These are phyloP conservation scores for Debaryomyces sp. DNA, from an alignment of 1,139 yeast genomes.

Conservation along the genomic window DNA sequence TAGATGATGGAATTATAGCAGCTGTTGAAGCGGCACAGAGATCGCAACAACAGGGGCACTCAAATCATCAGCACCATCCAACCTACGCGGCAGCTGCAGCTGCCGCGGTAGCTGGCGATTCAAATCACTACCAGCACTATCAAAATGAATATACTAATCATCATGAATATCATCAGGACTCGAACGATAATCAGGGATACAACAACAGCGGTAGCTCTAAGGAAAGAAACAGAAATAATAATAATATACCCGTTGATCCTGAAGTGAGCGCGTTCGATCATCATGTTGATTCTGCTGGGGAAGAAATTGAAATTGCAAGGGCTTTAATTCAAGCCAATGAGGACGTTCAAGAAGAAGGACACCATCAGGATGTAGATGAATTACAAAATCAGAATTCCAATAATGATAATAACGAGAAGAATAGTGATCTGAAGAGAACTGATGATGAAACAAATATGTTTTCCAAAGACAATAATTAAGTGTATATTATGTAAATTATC, in stretches of 20 bases:
- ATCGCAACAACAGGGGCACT: slow-evolving; percentile 27
- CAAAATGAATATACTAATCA: slow-evolving; percentile 23
- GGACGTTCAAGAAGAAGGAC: slow-evolving; percentile 23
- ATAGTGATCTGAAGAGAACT: slow-evolving; percentile 10
- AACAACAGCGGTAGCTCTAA: slow-evolving; percentile 10
- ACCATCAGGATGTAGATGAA: slow-evolving; percentile 8
- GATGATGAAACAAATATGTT: slow-evolving; percentile 30
- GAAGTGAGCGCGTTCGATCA: slow-evolving; percentile 59
- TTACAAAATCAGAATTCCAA: not conserved
- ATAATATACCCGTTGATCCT: slow-evolving; percentile 57
- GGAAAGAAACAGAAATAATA: slow-evolving; percentile 18
- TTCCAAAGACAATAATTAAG: slow-evolving; percentile 22
- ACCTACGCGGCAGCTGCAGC: slow-evolving; percentile 50
- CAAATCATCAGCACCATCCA: slow-evolving; percentile 16
- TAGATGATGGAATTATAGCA: slow-evolving; percentile 61
- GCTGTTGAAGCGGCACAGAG: slow-evolving; percentile 68
- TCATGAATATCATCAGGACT: slow-evolving; percentile 21
- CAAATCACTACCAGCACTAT: slow-evolving; percentile 21
- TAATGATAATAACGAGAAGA: slow-evolving; percentile 7
- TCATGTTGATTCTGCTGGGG: slow-evolving; percentile 40
- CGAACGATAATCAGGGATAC: slow-evolving; percentile 8
- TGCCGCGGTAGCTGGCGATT: slow-evolving; percentile 32
- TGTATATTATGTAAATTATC: slow-evolving; percentile 7
- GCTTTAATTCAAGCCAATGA: slow-evolving; percentile 67
- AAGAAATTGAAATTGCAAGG: slow-evolving; percentile 66